phyloP scores from a whole-genome alignment of 768 basidiomycete species.

The Gloeopeniophorella convolvens region DNA sequence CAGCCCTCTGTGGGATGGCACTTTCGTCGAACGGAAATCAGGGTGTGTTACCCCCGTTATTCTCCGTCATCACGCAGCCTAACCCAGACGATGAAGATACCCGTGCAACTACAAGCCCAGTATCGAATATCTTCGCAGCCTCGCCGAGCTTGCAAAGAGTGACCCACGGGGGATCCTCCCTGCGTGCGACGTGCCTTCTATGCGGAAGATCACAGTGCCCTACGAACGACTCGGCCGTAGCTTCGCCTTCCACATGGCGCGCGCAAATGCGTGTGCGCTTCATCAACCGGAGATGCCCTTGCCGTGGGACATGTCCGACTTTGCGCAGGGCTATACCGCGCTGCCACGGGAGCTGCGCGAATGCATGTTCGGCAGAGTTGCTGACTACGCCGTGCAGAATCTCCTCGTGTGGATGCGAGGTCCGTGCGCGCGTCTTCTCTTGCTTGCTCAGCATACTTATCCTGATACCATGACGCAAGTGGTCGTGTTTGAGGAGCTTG shows the following conservation, averaged over 20 bases:
- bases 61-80: not conserved
- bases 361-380: conserved; percentile 1
- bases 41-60: not conserved
- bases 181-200: not conserved
- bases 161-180: not conserved
- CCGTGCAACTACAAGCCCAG: not conserved
- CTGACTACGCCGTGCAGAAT: not conserved
- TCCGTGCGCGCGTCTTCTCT: not conserved
- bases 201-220: not conserved
- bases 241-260: conserved; percentile 1
- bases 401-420: not conserved
- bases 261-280: not conserved
- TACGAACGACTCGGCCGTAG: not conserved
- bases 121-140: not conserved
- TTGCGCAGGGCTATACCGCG: not conserved
- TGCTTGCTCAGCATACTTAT: not conserved
- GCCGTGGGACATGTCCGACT: not conserved
- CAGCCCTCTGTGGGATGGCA: not conserved
- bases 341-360: not conserved
- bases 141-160: not conserved
- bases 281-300: not conserved
- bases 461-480: not conserved
- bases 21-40: not conserved
- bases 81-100: too few species aligned
- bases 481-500: not conserved